phyloP scores from a whole-genome alignment of 139 green algal species.

The Asterochloris erici region DNA sequence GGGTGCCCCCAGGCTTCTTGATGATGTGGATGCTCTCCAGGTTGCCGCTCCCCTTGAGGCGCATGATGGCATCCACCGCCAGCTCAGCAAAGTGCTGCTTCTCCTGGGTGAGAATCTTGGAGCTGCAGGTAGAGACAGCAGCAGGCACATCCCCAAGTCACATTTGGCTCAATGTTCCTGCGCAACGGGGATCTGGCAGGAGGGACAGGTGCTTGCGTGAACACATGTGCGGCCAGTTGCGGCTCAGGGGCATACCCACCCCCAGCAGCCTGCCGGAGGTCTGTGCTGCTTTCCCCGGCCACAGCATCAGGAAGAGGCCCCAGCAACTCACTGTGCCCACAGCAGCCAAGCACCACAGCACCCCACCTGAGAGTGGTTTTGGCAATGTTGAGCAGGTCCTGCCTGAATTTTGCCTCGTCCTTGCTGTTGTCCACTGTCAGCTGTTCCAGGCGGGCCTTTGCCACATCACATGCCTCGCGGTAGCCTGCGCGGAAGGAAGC shows the following conservation, averaged over 20 bases:
- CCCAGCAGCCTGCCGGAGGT: no score
- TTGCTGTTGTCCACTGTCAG: conserved; percentile 45
- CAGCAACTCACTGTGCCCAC: no score
- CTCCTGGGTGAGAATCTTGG: conserved; percentile 94
- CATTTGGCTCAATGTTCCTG: no score
- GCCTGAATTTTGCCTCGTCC: conserved; percentile 49
- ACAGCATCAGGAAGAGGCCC: no score
- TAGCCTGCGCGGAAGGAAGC: conserved; percentile 55
- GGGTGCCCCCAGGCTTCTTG: conserved; percentile 93
- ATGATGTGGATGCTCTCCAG: conserved; percentile 98
- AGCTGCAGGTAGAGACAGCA: conserved; percentile 18
- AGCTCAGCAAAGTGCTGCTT: conserved; percentile 95
- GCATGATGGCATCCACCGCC: conserved; percentile 92
- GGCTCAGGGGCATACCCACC: no score
- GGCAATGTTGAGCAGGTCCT: conserved; percentile 94
- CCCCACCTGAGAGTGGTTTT: conserved; percentile 83
- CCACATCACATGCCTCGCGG: conserved; percentile 70
- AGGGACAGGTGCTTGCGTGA: no score
- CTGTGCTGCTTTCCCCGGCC: no score
- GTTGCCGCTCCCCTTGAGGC: conserved; percentile 87
- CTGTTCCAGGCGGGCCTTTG: conserved; percentile 40
- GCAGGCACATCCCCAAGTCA: no score
- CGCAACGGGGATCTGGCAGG: no score
- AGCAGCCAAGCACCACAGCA: not conserved
- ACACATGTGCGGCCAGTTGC: no score